Base-by-base conservation (phyloP, 1,139 yeast species). In the Sugiyamaella neomexicana region DNA sequence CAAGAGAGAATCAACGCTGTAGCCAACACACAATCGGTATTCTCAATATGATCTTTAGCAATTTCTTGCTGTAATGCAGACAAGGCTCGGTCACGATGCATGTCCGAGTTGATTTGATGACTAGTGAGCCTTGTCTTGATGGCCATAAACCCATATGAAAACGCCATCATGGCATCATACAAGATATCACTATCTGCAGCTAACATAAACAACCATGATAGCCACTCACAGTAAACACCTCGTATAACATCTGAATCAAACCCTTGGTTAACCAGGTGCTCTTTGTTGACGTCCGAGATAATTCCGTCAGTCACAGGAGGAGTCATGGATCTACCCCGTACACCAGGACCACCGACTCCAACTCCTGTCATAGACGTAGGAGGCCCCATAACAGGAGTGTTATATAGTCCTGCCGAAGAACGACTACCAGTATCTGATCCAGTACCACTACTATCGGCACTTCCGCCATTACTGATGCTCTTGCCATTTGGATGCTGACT, bases 161-260 rank as follows among this genome's bases (percentile, higher is more conserved):
- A 66, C 13, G 71, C 65, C 67, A 67, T 63, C 34, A 68, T 53
- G 1, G 70, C 65, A 52, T 68, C 71, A 58, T 63, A 67, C n/a
- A 68, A 57, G 23, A 61, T 64, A 6, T 66, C 56, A 44, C 65
- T 58, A 39, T 63, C 61, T 34, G 56, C 62, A 1, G 70, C 66
- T 38, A 58, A 53, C 32, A 52, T 52, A 50, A 65, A 52, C 20
- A 64, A 56, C 46, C 60, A 52, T 42, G 57, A 55, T 60, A 68
- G 60, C 71, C 71, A 68, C 34, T 62, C 60, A 34, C 59, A 57
- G 52, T 65, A 68, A 2, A 67, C 65, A 8, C 60, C 55, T 25
- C 68, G 58, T 51, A 68, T 62, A 56, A 60, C 60, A 43, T 67
- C 70, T 1, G 70, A 64, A 43, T 68, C 71, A 53, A 68, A 68